Conservation (phyloP, 257 asterid species). For the Capsicum pubescens region DNA sequence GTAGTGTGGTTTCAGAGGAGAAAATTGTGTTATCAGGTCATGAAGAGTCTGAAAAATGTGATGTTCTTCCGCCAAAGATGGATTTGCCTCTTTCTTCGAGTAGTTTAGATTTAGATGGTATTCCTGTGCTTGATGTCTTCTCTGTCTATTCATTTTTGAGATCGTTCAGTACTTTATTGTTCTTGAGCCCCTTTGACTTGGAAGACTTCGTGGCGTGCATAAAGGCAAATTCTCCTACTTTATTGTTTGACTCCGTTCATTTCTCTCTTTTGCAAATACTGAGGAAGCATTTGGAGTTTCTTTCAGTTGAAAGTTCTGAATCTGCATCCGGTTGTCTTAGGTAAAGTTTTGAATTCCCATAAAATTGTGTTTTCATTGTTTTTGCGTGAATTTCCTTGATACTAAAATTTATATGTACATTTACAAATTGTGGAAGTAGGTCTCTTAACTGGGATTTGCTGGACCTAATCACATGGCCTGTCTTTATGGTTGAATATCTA, state of each 20-base stretch:
- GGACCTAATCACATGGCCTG: slow-evolving; percentile 95
- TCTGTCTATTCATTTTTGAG: slow-evolving; percentile 90
- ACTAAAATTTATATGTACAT: slow-evolving; percentile 31
- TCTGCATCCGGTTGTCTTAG: slow-evolving; percentile 79
- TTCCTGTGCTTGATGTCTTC: slow-evolving; percentile 68
- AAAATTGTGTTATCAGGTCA: slow-evolving; percentile 39
- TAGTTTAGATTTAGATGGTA: slow-evolving; percentile 60
- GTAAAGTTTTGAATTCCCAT: slow-evolving; percentile 47
- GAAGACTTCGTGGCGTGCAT: slow-evolving; percentile 75
- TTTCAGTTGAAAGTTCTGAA: slow-evolving; percentile 66
- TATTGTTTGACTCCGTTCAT: slow-evolving; percentile 80
- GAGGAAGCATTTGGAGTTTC: slow-evolving; percentile 76
- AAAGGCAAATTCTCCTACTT: slow-evolving; percentile 62
- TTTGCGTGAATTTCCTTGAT: slow-evolving; percentile 22
- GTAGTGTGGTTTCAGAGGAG: slow-evolving; percentile 65
- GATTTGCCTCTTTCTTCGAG: slow-evolving; percentile 79
- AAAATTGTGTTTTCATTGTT: slow-evolving; percentile 25
- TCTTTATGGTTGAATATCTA: slow-evolving; percentile 82
- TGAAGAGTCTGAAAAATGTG: slow-evolving; percentile 39
- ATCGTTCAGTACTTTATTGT: slow-evolving; percentile 83
- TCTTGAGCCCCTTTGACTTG: slow-evolving; percentile 89
- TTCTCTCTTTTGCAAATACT: slow-evolving; percentile 77
- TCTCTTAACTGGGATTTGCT: slow-evolving; percentile 92
- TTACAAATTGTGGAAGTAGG: slow-evolving; percentile 50
- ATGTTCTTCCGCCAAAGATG: slow-evolving; percentile 60